Evolutionary conservation across 345 rosid genomes (phyloP), one percentile per base, ranked within the genome.

Genomic region (Excoecaria agallocha): DNA sequence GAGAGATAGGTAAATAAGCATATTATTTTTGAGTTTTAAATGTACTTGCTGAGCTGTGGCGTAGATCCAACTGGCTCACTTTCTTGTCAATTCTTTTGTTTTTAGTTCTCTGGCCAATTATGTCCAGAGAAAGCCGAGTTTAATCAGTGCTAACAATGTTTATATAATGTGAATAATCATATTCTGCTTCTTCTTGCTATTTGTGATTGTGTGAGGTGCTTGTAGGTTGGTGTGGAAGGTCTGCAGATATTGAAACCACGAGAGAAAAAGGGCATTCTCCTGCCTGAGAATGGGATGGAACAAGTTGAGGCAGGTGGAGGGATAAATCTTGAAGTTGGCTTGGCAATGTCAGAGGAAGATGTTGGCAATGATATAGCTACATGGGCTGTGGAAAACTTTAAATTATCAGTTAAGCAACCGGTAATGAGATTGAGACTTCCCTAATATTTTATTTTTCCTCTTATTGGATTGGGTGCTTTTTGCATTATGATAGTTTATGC

Each of bases 341-440:
- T 95, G 83, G 89, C 88, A 78, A 72, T 84, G 63, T 77, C 88
- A 3, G 91, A 84, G 76, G 89, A 89, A 66, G 71, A 84, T 72
- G 73, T 77, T 59, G 90, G 80, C 65, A 85, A 79, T 76, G 92
- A 86, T 75, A 71, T 77, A 73, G 86, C 83, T 78, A 85, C 85
- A 65, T 95, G 99, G 99, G 76, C 76, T 68, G 90, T 89, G 66
- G 98, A 95, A 71, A 91, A 88, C 77, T 52, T 95, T 81, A 95
- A 88, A 86, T 91, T 93, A 82, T 90, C 94, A 74, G 93, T 93
- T 69, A 91, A 88, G 76, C 90, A 91, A 80, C 97, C 99, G 83
- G 99, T 95, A 89, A 83, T 78, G 77, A 37, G 69, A 79, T 62
- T 69, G 61, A 70, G 70, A 16, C 68, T 74, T 74, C 25, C 49